These are phyloP conservation scores for Tetrapyrgos nigripes DNA, from an alignment of 1,284 basidiomycete genomes.

Conservation along the genomic window DNA sequence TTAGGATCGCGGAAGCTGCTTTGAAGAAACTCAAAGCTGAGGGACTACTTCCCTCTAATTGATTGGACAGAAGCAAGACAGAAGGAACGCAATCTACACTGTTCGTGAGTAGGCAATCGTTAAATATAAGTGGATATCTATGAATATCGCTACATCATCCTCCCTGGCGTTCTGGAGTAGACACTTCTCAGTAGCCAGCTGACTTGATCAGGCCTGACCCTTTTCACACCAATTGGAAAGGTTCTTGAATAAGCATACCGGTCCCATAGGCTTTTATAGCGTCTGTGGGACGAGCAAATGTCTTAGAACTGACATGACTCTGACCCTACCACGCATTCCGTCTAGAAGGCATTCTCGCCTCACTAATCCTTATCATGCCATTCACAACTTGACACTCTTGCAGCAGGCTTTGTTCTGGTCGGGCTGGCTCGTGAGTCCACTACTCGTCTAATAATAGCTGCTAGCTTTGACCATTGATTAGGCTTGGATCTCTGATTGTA, in stretches of 20 bases:
- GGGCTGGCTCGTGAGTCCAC: conserved; percentile 19
- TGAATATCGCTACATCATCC: too few species aligned
- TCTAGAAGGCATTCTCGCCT: background rate
- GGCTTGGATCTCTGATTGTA: conserved; percentile 20
- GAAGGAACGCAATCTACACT: background rate
- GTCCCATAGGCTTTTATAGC: too few species aligned
- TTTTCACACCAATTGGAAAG: background rate
- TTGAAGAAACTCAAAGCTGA: conserved; percentile 43
- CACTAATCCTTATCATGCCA: conserved; percentile 12
- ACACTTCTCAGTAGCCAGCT: too few species aligned
- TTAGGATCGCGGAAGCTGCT: conserved; percentile 44
- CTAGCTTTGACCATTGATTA: background rate
- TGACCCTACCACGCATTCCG: background rate
- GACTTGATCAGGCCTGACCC: too few species aligned
- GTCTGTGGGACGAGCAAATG: background rate
- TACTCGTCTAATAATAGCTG: background rate
- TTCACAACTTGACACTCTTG: conserved; percentile 5
- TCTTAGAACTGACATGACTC: background rate
- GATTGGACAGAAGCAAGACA: background rate
- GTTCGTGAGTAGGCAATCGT: background rate
- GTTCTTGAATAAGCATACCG: background rate
- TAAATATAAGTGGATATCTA: background rate
- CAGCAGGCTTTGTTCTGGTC: conserved; percentile 21
- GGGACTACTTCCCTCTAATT: conserved; percentile 22
- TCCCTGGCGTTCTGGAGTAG: too few species aligned